These are phyloP conservation scores for Paecilomyces fulvus DNA, from an alignment of 2,329 filamentous ascomycete species.

Conservation along the genomic window DNA sequence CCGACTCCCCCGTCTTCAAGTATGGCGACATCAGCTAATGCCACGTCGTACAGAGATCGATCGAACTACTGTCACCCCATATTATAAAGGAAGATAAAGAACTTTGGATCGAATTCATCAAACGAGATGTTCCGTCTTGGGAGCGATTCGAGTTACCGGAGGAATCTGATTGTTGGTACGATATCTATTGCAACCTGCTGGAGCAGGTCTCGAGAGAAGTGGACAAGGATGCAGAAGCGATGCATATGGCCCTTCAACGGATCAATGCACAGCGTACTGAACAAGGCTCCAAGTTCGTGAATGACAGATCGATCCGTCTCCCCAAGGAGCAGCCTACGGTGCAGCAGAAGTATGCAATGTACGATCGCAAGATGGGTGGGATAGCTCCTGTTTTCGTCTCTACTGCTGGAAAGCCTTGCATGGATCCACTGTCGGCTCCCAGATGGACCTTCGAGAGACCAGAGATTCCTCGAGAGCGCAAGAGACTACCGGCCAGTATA, in stretches of 20 bases:
- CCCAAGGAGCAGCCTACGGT: slow-evolving; percentile 21
- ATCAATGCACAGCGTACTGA: slow-evolving; percentile 51
- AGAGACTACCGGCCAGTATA: slow-evolving; percentile 25
- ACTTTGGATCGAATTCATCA: slow-evolving; percentile 73
- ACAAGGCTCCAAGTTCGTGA: slow-evolving; percentile 51
- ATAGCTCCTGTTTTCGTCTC: slow-evolving; percentile 14
- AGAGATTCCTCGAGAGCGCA: slow-evolving; percentile 15
- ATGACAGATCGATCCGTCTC: slow-evolving; percentile 16
- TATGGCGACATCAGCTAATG: slow-evolving; percentile 4
- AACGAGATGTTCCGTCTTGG: slow-evolving; percentile 63
- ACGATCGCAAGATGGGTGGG: slow-evolving; percentile 25
- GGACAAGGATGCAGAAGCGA: slow-evolving; percentile 48
- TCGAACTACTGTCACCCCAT: slow-evolving; percentile 72
- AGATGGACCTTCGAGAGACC: slow-evolving; percentile 18
- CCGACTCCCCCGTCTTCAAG: background rate
- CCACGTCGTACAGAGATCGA: slow-evolving; percentile 32
- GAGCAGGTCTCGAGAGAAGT: slow-evolving; percentile 50
- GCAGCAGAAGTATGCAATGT: slow-evolving; percentile 22
- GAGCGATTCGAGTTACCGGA: slow-evolving; percentile 58
- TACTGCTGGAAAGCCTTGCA: slow-evolving; percentile 2
- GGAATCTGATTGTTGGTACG: slow-evolving; percentile 64
- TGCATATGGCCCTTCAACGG: slow-evolving; percentile 50
- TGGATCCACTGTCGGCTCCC: slow-evolving; percentile 2
- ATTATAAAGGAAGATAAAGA: slow-evolving; percentile 61
- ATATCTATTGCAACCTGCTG: slow-evolving; percentile 64